These are phyloP conservation scores for Whalleya microplaca DNA, from an alignment of 2,329 filamentous ascomycete genomes.

Conservation along the genomic window DNA sequence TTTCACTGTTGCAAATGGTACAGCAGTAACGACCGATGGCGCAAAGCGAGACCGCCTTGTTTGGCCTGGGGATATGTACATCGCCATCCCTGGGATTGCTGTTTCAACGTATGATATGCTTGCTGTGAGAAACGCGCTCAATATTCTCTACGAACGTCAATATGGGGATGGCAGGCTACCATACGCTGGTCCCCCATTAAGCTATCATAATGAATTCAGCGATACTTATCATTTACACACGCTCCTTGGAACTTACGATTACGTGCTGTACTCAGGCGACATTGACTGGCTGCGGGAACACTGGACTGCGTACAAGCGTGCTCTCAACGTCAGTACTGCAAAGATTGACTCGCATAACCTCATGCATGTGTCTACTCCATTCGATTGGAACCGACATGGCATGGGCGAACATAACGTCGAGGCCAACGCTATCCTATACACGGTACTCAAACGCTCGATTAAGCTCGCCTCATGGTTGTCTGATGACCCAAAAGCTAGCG, in stretches of 20 bases:
- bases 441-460: conserved; percentile 53
- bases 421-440: conserved; percentile 56
- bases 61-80: conserved; percentile 65
- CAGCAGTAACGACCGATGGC: conserved; percentile 50
- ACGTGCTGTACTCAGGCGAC: conserved; percentile 57
- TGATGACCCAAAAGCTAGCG: conserved; percentile 34
- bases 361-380: conserved; percentile 51
- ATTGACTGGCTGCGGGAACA: conserved; percentile 38
- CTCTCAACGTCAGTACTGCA: conserved; percentile 38
- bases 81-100: conserved; percentile 57
- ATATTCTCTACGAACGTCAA: conserved; percentile 51
- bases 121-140: conserved; percentile 53
- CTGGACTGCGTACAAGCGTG: conserved; percentile 39
- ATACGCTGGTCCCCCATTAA: conserved; percentile 51
- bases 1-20: conserved; percentile 38
- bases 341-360: conserved; percentile 44
- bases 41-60: conserved; percentile 63
- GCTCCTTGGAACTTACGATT: conserved; percentile 60
- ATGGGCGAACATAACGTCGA: conserved; percentile 56
- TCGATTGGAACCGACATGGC: conserved; percentile 56
- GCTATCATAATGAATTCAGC: conserved; percentile 32
- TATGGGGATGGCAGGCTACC: conserved; percentile 50
- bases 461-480: conserved; percentile 48
- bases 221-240: conserved; percentile 58
- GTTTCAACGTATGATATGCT: conserved; percentile 58